Base-by-base conservation (phyloP, 768 basidiomycete species). In the Hericium erinaceus region DNA sequence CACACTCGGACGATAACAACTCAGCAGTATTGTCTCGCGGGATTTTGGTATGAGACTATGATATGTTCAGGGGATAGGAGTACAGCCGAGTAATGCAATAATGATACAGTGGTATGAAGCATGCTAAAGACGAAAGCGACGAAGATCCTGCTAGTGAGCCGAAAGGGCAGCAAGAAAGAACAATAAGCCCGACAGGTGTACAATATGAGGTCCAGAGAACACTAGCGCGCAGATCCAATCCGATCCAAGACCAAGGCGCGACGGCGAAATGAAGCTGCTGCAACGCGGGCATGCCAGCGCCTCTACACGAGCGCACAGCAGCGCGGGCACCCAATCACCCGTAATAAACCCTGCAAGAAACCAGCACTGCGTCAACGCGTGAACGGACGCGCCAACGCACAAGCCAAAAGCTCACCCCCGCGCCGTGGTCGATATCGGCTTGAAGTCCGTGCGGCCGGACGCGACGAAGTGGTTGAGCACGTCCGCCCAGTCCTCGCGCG, bases 391-490 rank as follows among this genome's bases (percentile, higher is more conserved):
- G 16, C n/a, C n/a, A 13, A 24, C 39, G 48, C 20, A 0, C 4
- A 12, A 52, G 52, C 33, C 18, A 57, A 41, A 58, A 74, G 26
- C 87, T 77, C 70, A 89, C 87, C 88, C 87, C 72, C 82, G 72
- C 6, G 82, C 57, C 10, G 87, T 86, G 18, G 87, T 87, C 41
- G 87, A 88, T 75, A 89, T 86, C n/a, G 89, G 89, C 66, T 83
- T 81, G 72, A 91, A 91, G 67, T 89, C 87, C 16, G 81, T 82
- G 50, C 87, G 80, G 28, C 87, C 89, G 18, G 76, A 74, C 57
- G 85, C 83, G 57, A 89, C 82, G 65, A 85, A 90, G 71, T 87
- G 83, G 39, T 77, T 73, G 49, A 91, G 79, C 37, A 86, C 82
- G 18, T 77, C 75, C 5, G 74, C 70, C 89, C 89, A 92, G 69